Conservation (phyloP, 768 basidiomycete species). For the Lactarius psammicola region DNA sequence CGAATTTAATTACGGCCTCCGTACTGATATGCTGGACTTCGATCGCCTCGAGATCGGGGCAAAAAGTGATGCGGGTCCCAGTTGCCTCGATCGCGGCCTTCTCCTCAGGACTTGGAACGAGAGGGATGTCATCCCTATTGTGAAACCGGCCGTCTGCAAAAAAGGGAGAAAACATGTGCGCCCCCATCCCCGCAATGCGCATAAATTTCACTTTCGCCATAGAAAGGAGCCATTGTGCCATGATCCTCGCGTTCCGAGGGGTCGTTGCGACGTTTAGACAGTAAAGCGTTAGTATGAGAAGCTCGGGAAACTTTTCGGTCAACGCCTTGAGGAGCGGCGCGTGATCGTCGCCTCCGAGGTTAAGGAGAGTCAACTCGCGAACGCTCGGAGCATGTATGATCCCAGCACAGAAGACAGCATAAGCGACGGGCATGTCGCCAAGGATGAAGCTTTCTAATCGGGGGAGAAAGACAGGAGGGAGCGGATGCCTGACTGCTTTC, state of each 20-base stretch:
- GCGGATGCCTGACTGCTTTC: slow-evolving; percentile 29
- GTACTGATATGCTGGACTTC: slow-evolving; percentile 17
- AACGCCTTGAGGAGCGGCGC: slow-evolving; percentile 46
- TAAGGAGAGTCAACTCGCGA: slow-evolving; percentile 57
- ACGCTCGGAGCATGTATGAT: slow-evolving; percentile 58
- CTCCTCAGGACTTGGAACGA: slow-evolving; percentile 4
- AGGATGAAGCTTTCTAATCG: slow-evolving; percentile 52
- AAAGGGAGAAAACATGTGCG: slow-evolving; percentile 13
- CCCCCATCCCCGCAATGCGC: slow-evolving; percentile 19
- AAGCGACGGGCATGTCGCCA: slow-evolving; percentile 53
- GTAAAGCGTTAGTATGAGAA: slow-evolving; percentile 56
- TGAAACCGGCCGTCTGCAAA: slow-evolving; percentile 22
- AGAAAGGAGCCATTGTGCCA: slow-evolving; percentile 54
- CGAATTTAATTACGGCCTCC: neutral
- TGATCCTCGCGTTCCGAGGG: slow-evolving; percentile 30
- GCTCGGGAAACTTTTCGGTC: slow-evolving; percentile 48
- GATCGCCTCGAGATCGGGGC: slow-evolving; percentile 19
- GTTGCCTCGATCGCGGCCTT: neutral
- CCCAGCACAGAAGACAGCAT: slow-evolving; percentile 47
- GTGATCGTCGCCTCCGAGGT: slow-evolving; percentile 52
- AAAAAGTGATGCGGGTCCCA: slow-evolving; percentile 9
- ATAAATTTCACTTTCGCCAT: slow-evolving; percentile 49
- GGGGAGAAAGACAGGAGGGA: slow-evolving; percentile 46
- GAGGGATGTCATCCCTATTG: slow-evolving; percentile 18
- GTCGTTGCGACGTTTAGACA: slow-evolving; percentile 40